Evolutionary conservation across 257 asterid species (phyloP).

Genomic region (Dorcoceras hygrometricum): DNA sequence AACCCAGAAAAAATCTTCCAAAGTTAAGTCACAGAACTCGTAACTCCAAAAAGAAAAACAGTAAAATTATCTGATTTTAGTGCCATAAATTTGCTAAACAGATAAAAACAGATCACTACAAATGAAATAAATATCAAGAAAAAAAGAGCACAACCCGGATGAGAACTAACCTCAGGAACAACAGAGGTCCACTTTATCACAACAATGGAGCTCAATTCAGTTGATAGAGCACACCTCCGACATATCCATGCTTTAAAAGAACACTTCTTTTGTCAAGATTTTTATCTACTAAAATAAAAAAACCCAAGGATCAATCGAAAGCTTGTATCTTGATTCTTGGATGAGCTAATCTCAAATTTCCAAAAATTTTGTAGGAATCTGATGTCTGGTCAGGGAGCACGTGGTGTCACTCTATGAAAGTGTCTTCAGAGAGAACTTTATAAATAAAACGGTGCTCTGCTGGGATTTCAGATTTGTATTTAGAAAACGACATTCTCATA

Average conservation of each 20-base stretch:
- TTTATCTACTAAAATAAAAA: conserved; percentile 4
- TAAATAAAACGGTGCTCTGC: neutral
- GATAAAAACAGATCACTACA: neutral
- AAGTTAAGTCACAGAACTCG: neutral
- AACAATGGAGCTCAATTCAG: conserved; percentile 21
- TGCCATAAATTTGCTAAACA: conserved; percentile 16
- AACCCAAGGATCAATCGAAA: conserved; percentile 6
- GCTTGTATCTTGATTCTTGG: conserved; percentile 4
- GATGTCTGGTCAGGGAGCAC: neutral
- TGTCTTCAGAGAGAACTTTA: too few species aligned
- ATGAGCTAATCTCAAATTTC: neutral
- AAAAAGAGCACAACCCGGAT: conserved; percentile 24
- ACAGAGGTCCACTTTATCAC: conserved; percentile 22
- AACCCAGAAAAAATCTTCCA: conserved; percentile 15
- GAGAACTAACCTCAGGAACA: conserved; percentile 39
- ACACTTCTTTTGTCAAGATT: conserved; percentile 1
- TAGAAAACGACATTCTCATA: neutral
- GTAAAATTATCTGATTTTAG: conserved; percentile 22
- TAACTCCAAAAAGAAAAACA: conserved; percentile 15
- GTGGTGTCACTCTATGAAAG: too few species aligned
- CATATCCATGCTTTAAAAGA: conserved; percentile 18
- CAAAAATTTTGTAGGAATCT: neutral
- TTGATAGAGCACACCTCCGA: conserved; percentile 7
- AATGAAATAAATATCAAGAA: conserved; percentile 6
- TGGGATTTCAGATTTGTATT: neutral